Evolutionary conservation across 1,284 basidiomycete genomes (phyloP).

Genomic region (Agaricales sp.): DNA sequence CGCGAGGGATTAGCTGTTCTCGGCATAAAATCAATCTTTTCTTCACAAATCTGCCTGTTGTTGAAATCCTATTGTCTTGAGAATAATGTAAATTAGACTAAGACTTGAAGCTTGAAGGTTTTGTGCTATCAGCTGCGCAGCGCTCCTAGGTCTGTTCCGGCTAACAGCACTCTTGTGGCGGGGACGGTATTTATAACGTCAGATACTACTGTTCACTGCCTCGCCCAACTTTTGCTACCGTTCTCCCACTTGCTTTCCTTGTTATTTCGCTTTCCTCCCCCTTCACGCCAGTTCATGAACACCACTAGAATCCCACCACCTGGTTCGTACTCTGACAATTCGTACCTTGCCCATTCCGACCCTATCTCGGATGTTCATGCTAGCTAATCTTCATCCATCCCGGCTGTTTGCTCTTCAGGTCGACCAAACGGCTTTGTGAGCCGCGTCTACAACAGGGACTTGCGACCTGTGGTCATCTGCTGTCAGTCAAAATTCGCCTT

Average conservation of each 20-base stretch:
- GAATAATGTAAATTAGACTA: no score
- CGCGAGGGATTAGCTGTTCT: no score
- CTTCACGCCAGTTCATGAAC: neutral
- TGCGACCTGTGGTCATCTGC: constrained; percentile 1
- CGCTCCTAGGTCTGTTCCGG: no score
- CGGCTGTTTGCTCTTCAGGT: neutral
- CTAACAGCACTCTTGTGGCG: constrained; percentile 1
- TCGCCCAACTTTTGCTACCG: neutral
- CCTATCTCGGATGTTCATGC: neutral
- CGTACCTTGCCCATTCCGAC: neutral
- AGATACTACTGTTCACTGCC: neutral
- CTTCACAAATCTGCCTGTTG: neutral
- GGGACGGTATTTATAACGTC: neutral
- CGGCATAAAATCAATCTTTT: no score
- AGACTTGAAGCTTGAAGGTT: no score
- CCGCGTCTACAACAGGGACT: constrained; percentile 1
- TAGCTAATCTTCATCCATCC: neutral
- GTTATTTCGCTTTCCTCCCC: neutral
- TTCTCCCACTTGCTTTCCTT: neutral
- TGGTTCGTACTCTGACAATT: neutral
- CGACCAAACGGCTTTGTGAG: neutral
- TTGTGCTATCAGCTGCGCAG: no score
- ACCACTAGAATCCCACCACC: neutral
- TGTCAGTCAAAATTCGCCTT: neutral
- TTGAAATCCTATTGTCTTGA: no score